Conservation (phyloP, 306 rosid species). For the Trifolium pratense region DNA sequence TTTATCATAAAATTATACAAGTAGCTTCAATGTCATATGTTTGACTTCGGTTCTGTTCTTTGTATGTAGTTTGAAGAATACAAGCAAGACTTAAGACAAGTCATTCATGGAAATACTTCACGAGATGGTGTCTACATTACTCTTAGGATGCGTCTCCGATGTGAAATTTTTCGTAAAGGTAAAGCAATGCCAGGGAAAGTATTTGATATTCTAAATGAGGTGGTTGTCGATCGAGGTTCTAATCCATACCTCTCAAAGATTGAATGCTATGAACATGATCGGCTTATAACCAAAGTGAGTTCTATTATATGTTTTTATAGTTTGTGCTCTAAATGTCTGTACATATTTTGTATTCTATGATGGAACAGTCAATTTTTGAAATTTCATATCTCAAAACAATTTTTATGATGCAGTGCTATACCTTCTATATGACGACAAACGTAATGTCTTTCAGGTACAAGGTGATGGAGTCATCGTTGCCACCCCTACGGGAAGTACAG, state of each 20-base stretch:
- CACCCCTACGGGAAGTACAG: constrained; percentile 99
- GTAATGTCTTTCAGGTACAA: constrained; percentile 71
- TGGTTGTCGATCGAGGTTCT: constrained; percentile 97
- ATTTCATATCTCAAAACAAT: constrained; percentile 22
- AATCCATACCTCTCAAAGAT: constrained; percentile 98
- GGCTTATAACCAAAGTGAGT: constrained; percentile 93
- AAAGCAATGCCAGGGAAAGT: constrained; percentile 89
- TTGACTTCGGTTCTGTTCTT: constrained; percentile 45
- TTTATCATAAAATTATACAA: constrained; percentile 16
- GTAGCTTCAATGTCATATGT: constrained; percentile 21
- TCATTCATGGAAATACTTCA: constrained; percentile 86
- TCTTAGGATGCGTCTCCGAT: constrained; percentile 94
- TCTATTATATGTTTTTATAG: constrained; percentile 27
- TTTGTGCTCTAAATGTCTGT: constrained; percentile 6
- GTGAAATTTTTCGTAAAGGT: constrained; percentile 85
- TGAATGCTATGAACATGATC: constrained; percentile 91
- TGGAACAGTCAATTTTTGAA: constrained; percentile 21
- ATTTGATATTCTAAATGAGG: constrained; percentile 87
- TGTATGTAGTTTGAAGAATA: constrained; percentile 73
- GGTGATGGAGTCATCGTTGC: constrained; percentile 99
- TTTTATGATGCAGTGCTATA: constrained; percentile 37
- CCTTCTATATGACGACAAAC: constrained; percentile 34
- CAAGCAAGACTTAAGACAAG: constrained; percentile 77
- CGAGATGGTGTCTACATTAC: constrained; percentile 97
- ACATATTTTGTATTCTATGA: constrained; percentile 13